phyloP scores from a whole-genome alignment of 192 early-diverging fungal species.

The Mortierella antarctica region DNA sequence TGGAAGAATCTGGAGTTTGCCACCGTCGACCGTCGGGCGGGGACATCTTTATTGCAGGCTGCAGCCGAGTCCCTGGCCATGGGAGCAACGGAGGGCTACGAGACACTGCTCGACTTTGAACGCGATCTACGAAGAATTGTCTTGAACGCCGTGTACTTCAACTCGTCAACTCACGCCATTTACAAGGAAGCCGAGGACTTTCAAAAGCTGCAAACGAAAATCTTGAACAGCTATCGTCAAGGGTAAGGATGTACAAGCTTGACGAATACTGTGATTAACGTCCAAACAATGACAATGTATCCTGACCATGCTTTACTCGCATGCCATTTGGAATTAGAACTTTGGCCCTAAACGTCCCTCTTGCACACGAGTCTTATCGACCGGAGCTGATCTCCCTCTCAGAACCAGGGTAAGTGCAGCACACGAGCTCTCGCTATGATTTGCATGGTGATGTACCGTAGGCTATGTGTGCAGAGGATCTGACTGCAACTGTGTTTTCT shows the following conservation, averaged over 20 bases:
- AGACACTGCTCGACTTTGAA: constrained; percentile 52
- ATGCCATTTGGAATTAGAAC: not conserved
- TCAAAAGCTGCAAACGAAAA: not conserved
- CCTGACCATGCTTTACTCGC: not conserved
- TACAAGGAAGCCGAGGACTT: constrained; percentile 23
- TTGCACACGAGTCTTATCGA: constrained; percentile 31
- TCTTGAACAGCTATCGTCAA: constrained; percentile 21
- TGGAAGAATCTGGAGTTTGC: constrained; percentile 44
- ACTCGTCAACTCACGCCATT: constrained; percentile 5
- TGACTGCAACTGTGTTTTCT: not conserved
- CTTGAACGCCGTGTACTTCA: constrained; percentile 54
- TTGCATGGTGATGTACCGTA: not conserved
- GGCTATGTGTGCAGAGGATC: not conserved
- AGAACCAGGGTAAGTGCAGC: constrained; percentile 22
- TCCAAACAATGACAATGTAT: not conserved
- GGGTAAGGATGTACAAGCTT: constrained; percentile 13
- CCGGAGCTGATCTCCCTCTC: constrained; percentile 38
- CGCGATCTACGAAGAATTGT: constrained; percentile 58
- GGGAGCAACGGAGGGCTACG: constrained; percentile 43
- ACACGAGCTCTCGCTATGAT: not conserved
- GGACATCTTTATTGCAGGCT: not conserved
- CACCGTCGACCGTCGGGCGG: not conserved
- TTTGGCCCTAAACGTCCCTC: constrained; percentile 9
- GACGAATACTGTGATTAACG: not conserved
- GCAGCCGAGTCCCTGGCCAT: not conserved